Percentiles rank a stretch among this genome's conserved stretches.
phyloP scores from a whole-genome alignment of 2,329 filamentous ascomycete genomes.

The Ilyonectria mors-panacis region DNA sequence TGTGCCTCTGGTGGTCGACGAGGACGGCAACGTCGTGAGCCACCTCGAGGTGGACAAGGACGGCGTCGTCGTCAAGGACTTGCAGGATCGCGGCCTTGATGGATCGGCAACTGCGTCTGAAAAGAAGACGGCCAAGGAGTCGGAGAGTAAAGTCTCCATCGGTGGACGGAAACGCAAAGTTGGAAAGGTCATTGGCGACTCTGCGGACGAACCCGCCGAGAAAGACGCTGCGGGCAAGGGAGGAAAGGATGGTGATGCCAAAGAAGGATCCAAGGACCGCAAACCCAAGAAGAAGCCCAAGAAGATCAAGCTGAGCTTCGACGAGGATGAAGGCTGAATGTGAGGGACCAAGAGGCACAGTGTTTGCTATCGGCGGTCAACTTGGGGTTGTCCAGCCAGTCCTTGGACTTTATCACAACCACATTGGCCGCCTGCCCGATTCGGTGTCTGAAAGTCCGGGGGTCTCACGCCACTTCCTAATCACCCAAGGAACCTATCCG shows the following conservation, averaged over 20 bases:
- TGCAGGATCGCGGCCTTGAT: constrained; percentile 41
- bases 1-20: constrained; percentile 81
- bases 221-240: constrained; percentile 31
- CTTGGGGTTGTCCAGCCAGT: not conserved
- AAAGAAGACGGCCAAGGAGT: constrained; percentile 52
- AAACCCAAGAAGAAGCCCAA: constrained; percentile 68
- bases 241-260: constrained; percentile 45
- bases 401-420: constrained; percentile 2
- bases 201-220: constrained; percentile 45
- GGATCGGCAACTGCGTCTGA: constrained; percentile 38
- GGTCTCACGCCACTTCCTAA: constrained; percentile 21
- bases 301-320: constrained; percentile 79
- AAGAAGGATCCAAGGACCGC: constrained; percentile 49
- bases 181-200: constrained; percentile 54
- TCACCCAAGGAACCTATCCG: not conserved
- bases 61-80: constrained; percentile 56
- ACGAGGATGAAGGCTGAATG: constrained; percentile 68
- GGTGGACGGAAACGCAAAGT: constrained; percentile 69
- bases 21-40: constrained; percentile 77
- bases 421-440: constrained; percentile 15
- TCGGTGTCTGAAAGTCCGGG: constrained; percentile 11
- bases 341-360: constrained; percentile 35
- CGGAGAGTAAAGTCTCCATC: constrained; percentile 49
- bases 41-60: constrained; percentile 62
- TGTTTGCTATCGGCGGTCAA: not conserved